Percentiles rank a stretch among this genome's conserved stretches.
Evolutionary conservation across 331 rosid genomes (phyloP).

Genomic region (Acacia concinna): DNA sequence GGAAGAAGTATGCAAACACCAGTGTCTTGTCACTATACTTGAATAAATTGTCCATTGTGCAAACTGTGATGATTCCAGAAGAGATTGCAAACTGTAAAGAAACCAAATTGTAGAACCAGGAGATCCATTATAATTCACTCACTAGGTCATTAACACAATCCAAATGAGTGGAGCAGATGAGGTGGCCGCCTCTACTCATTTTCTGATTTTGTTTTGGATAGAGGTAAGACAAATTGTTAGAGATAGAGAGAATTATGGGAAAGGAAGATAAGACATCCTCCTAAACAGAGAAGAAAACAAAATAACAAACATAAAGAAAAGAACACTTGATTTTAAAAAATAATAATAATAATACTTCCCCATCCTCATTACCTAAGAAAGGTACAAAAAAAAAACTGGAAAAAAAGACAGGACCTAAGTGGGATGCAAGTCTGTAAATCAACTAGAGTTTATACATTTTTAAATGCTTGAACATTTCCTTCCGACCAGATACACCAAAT

Average conservation of each 20-base stretch:
- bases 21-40: slow-evolving; percentile 88
- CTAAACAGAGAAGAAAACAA: neutral
- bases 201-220: neutral
- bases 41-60: slow-evolving; percentile 86
- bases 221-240: neutral
- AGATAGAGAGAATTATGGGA: neutral
- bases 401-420: neutral
- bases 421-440: neutral
- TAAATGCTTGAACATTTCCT: neutral
- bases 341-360: neutral
- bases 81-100: slow-evolving; percentile 82
- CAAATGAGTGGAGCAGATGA: neutral
- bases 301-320: neutral
- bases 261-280: neutral
- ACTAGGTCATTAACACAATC: neutral
- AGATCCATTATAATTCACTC: slow-evolving; percentile 11
- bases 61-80: slow-evolving; percentile 73
- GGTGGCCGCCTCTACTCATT: neutral
- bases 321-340: neutral
- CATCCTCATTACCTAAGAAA: neutral
- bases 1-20: slow-evolving; percentile 89
- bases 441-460: neutral
- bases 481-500: slow-evolving; percentile 3
- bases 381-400: neutral
- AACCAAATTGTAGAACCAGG: slow-evolving; percentile 36